These are phyloP conservation scores for Penicillium rolfsii DNA, from an alignment of 2,329 filamentous ascomycete species.

Conservation along the genomic window DNA sequence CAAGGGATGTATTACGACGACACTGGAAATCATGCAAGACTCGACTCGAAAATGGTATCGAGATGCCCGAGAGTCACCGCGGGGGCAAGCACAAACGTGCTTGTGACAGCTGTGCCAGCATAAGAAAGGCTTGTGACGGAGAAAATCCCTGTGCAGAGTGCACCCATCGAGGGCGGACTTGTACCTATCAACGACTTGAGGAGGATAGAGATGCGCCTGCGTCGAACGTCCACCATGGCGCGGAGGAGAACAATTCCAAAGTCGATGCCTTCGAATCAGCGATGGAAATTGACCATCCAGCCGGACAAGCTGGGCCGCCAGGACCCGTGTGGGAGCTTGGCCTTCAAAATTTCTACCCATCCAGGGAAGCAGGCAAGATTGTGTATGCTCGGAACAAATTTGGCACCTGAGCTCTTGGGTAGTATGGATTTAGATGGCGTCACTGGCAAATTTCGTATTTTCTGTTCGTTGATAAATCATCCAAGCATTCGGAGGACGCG, in stretches of 20 bases:
- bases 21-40: slow-evolving; percentile 36
- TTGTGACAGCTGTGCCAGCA: slow-evolving; percentile 35
- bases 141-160: slow-evolving; percentile 31
- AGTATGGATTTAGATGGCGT: background rate
- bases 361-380: background rate
- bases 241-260: background rate
- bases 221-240: background rate
- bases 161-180: slow-evolving; percentile 22
- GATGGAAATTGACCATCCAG: background rate
- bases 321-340: slow-evolving; percentile 24
- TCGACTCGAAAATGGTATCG: slow-evolving; percentile 24
- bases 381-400: slow-evolving; percentile 17
- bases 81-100: slow-evolving; percentile 35
- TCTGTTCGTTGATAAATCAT: background rate
- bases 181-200: slow-evolving; percentile 30
- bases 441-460: background rate
- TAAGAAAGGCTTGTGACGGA: slow-evolving; percentile 34
- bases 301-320: background rate
- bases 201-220: slow-evolving; percentile 2
- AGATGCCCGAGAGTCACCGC: slow-evolving; percentile 28
- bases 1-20: slow-evolving; percentile 31
- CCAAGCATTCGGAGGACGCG: background rate
- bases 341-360: slow-evolving; percentile 26
- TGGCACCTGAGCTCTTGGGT: slow-evolving; percentile 1
- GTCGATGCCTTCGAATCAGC: background rate